Conservation (phyloP, 2,329 filamentous ascomycete genomes). For the Aspergillus sp. region DNA sequence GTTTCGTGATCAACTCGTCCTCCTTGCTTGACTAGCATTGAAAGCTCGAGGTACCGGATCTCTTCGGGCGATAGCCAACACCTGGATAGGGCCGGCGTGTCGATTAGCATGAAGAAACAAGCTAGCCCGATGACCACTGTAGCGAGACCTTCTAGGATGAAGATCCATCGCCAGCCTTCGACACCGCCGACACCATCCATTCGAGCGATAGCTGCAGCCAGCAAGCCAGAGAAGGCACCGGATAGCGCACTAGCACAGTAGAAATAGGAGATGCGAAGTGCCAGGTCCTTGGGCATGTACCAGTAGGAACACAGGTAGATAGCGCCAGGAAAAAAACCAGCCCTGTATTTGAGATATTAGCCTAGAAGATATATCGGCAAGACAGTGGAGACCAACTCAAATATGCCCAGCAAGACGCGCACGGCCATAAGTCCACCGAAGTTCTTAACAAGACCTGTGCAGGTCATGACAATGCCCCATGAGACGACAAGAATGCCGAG, state of each 20-base stretch:
- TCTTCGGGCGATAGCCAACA: conserved; percentile 38
- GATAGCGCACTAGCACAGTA: conserved; percentile 22
- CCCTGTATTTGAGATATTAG: neutral
- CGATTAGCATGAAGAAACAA: conserved; percentile 7
- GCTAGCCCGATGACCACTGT: conserved; percentile 2
- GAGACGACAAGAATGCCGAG: conserved; percentile 26
- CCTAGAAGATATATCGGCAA: too few relatives aligned
- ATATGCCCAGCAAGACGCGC: conserved; percentile 46
- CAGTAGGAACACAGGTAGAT: conserved; percentile 24
- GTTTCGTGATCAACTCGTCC: conserved; percentile 3
- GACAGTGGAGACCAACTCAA: conserved; percentile 19
- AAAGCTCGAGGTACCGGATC: conserved; percentile 16
- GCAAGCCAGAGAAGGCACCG: conserved; percentile 39
- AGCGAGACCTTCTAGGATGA: neutral
- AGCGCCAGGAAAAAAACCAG: conserved; percentile 21
- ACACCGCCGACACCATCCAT: conserved; percentile 3
- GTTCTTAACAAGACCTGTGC: conserved; percentile 48
- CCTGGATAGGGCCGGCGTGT: conserved; percentile 1
- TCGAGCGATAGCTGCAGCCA: conserved; percentile 32
- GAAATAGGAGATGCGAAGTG: conserved; percentile 18
- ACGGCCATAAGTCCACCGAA: conserved; percentile 45
- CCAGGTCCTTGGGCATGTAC: conserved; percentile 40
- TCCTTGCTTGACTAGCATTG: conserved; percentile 9
- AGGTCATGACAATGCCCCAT: conserved; percentile 49
- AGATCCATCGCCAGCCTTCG: conserved; percentile 2